phyloP scores from a whole-genome alignment of 345 rosid genomes.

The Gossypium longicalyx region DNA sequence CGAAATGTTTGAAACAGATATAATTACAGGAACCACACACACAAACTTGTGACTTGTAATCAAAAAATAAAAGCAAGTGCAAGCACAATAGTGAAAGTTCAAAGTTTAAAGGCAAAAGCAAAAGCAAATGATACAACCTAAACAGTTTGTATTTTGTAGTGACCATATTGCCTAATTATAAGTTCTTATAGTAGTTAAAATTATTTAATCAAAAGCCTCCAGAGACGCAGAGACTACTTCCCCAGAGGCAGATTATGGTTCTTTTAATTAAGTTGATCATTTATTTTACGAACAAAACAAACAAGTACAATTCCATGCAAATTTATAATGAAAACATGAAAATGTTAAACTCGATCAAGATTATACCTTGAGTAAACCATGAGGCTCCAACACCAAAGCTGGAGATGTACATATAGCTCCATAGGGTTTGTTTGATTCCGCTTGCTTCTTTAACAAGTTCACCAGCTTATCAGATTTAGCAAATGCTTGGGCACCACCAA shows the following conservation, averaged over 20 bases:
- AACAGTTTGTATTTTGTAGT: background rate
- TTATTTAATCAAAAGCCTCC: background rate
- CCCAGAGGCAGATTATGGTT: background rate
- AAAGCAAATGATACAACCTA: background rate
- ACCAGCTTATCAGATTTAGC: slow-evolving; percentile 75
- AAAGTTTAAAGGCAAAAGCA: background rate
- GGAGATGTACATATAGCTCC: slow-evolving; percentile 97
- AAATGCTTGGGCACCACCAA: slow-evolving; percentile 92
- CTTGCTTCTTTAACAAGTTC: slow-evolving; percentile 68
- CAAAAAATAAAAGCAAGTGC: background rate
- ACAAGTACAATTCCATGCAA: background rate
- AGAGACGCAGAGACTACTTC: too few species aligned
- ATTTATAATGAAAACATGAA: background rate
- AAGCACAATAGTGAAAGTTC: background rate
- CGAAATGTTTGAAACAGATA: background rate
- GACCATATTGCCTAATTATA: background rate
- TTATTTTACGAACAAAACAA: background rate
- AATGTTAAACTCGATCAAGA: background rate
- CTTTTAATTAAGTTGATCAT: background rate
- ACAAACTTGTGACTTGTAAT: background rate
- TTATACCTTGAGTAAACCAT: slow-evolving; percentile 11
- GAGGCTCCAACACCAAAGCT: slow-evolving; percentile 81
- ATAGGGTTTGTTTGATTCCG: slow-evolving; percentile 68
- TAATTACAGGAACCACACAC: background rate
- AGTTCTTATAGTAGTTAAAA: background rate